Conservation (phyloP, 805 yeast species). For the Priceomyces medius region DNA sequence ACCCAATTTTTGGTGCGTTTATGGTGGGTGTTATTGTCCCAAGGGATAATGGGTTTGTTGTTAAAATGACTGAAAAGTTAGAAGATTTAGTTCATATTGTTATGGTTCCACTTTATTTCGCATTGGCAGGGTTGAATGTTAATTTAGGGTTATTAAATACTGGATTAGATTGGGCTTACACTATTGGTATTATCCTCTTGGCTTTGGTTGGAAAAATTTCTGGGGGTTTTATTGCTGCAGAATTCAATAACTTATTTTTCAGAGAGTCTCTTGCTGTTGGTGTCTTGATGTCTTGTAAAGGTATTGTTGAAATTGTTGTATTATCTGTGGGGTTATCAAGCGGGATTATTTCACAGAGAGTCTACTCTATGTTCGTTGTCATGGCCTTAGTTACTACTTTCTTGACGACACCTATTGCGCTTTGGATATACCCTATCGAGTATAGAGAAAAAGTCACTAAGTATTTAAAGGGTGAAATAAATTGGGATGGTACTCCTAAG, state of each 20-base stretch:
- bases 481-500: slow-evolving; percentile 25
- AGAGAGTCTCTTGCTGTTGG: slow-evolving; percentile 78
- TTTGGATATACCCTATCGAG: slow-evolving; percentile 57
- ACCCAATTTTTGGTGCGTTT: slow-evolving; percentile 84
- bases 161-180: slow-evolving; percentile 79
- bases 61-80: slow-evolving; percentile 66
- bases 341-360: slow-evolving; percentile 59
- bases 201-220: slow-evolving; percentile 67
- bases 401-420: slow-evolving; percentile 73
- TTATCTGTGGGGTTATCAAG: slow-evolving; percentile 72
- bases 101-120: slow-evolving; percentile 76
- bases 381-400: slow-evolving; percentile 82
- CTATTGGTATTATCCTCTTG: slow-evolving; percentile 61
- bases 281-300: slow-evolving; percentile 82
- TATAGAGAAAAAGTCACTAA: slow-evolving; percentile 53
- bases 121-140: slow-evolving; percentile 72
- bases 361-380: slow-evolving; percentile 76
- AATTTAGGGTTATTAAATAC: slow-evolving; percentile 60
- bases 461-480: slow-evolving; percentile 23
- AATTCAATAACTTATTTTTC: slow-evolving; percentile 60
- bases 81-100: slow-evolving; percentile 75
- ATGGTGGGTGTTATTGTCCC: slow-evolving; percentile 75
- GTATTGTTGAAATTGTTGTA: slow-evolving; percentile 82
- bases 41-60: slow-evolving; percentile 70
- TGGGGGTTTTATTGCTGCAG: slow-evolving; percentile 69